These are phyloP conservation scores for Pythium chondricola DNA, from an alignment of 352 stramenopile species.

Conservation along the genomic window DNA sequence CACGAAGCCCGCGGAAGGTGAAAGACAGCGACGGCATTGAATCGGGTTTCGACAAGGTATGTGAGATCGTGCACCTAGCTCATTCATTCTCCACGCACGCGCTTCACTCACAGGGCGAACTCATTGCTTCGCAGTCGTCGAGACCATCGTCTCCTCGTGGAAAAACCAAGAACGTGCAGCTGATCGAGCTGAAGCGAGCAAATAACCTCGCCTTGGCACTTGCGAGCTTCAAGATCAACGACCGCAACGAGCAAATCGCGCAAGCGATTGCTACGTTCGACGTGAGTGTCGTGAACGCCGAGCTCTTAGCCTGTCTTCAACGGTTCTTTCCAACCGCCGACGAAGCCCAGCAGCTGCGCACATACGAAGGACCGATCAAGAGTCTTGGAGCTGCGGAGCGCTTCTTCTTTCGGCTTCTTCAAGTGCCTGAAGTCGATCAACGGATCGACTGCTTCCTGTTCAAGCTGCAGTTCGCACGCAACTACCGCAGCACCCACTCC, in stretches of 20 bases:
- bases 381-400: conserved; percentile 63
- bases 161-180: conserved; percentile 65
- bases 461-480: conserved; percentile 60
- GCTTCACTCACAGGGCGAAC: too few relatives aligned
- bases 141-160: conserved; percentile 61
- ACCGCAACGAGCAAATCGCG: conserved; percentile 59
- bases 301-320: conserved; percentile 64
- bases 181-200: conserved; percentile 73
- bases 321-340: conserved; percentile 71
- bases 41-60: conserved; percentile 59
- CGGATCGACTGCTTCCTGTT: conserved; percentile 74
- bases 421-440: conserved; percentile 46
- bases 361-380: conserved; percentile 34
- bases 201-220: conserved; percentile 76
- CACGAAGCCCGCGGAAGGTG: conserved; percentile 24
- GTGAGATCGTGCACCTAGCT: not conserved
- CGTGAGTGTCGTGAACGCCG: conserved; percentile 44
- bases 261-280: conserved; percentile 55
- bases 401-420: conserved; percentile 63
- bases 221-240: conserved; percentile 71
- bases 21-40: conserved; percentile 11
- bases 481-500: conserved; percentile 29
- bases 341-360: conserved; percentile 37
- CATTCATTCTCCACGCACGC: too few relatives aligned
- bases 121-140: conserved; percentile 35